Base-by-base conservation (phyloP, 2,329 filamentous ascomycete genomes). In the Clarireedia sp. region DNA sequence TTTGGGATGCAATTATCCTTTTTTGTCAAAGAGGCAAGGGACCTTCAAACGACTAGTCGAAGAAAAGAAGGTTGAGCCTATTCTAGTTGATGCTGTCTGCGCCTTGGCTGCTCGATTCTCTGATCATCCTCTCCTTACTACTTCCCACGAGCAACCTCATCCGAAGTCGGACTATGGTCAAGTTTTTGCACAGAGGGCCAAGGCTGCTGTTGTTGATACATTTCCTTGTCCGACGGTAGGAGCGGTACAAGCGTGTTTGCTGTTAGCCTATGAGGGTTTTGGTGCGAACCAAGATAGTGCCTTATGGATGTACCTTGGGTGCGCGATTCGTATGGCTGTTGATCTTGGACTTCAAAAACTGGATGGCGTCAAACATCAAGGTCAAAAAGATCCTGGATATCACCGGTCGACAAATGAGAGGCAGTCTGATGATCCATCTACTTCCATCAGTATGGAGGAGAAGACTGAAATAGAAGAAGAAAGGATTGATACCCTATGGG, bases 231-330 rank as follows among this genome's bases (percentile, higher is more conserved):
- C 90, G 0, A 90, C 85, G 2, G 84, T 95, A 1, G 86, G 87
- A 23, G 89, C 89, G 9, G 88, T 94, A 0, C 90, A 95, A 64
- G 89, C 90, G 0, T 90, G 86, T 48, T 72, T 95, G 10, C 73
- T 96, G 26, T 81, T 96, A 71, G 90, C 89, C 0, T 95, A 95
- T 66, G 89, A 95, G 62, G 86, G 91, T 44, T 95, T 96, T 63
- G 90, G 90, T 1, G 87, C 88, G 10, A 89, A 89, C 61, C 88
- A 91, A 63, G 90, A 95, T 66, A 95, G 89, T 68, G 89, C 89
- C 0, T 71, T 96, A 6, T 96, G 90, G 90, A 95, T 95, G 89
- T 95, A 95, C 66, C 76, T 95, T 1, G 90, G 90, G 0, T 85
- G 92, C 51, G 86, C 90, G 0, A 95, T 95, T 58, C 84, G 90